Base-by-base conservation (phyloP, 192 early-diverging fungal species). In the Chytriomyces sp. region DNA sequence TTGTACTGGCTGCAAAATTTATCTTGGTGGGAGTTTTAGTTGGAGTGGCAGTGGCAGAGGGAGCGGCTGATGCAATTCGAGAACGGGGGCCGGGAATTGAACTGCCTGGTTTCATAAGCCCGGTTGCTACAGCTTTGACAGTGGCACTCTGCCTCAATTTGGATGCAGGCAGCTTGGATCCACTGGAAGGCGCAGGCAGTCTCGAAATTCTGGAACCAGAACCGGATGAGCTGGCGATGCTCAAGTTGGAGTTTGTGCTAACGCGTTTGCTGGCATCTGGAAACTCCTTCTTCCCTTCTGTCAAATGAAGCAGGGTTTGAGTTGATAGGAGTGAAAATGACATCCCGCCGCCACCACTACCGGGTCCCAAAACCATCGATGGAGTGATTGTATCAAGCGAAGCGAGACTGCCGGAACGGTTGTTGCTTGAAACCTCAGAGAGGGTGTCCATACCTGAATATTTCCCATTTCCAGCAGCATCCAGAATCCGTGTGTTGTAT, bases 1-100 rank as follows among this genome's bases (percentile, higher is more conserved):
- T 67, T 28, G n/a, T 26, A 7, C 18, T 44, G 16, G 71, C 71
- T 23, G 11, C 46, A 45, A 73, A 73, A 26, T 73, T 73, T 24
- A 73, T 73, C 47, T 73, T 73, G 11, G 57, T 24, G 20, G 71
- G 53, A 20, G 35, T n/a, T 73, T 44, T 69, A 16, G 50, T 20
- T 53, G 68, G n/a, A 9, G 68, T n/a, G 8, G 13, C 26, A 45
- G 43, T 69, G 68, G 50, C n/a, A 57, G 49, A 18, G 16, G 68
- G 23, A 47, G 68, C 10, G 9, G 26, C 23, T 23, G 50, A 57
- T 23, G 11, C 11, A 13, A 50, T 13, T 16, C n/a, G n/a, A n/a
- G 68, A 28, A 0, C 43, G 26, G 16, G 45, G 7, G 26, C 11
- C 26, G 35, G 35, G 35, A 45, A 20, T 67, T 47, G 23, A 64